phyloP scores from a whole-genome alignment of 441 rosid species.

The Erodium moschatum region DNA sequence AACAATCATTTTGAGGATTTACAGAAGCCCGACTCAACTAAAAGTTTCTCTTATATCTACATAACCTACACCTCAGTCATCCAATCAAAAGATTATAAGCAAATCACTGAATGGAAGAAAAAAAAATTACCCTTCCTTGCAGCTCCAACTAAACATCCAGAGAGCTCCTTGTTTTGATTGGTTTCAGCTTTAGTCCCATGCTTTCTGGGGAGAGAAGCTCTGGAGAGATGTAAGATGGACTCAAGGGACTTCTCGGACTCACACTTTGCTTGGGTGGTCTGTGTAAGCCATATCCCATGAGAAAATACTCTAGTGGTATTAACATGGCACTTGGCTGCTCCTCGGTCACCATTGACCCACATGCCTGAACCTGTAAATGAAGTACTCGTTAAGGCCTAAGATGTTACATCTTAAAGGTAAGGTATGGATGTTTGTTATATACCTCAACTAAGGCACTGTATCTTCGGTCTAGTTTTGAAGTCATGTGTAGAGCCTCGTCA shows the following conservation, averaged over 20 bases:
- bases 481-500: conserved; percentile 58
- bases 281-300: conserved; percentile 69
- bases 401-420: neutral
- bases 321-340: conserved; percentile 97
- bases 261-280: conserved; percentile 49
- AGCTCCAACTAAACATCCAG: conserved; percentile 17
- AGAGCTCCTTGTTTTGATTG: conserved; percentile 64
- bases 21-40: neutral
- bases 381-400: conserved; percentile 22
- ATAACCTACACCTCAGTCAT: conserved; percentile 1
- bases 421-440: conserved; percentile 11
- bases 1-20: neutral
- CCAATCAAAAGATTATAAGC: conserved; percentile 1
- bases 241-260: conserved; percentile 88
- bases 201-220: conserved; percentile 98
- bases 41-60: neutral
- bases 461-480: conserved; percentile 54
- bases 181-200: conserved; percentile 92
- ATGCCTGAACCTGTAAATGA: conserved; percentile 83
- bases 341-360: conserved; percentile 92
- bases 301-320: conserved; percentile 86
- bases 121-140: neutral
- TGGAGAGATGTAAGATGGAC: conserved; percentile 80
- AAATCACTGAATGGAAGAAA: neutral
- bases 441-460: conserved; percentile 77